These are phyloP conservation scores for Bolboschoenus planiculmis DNA, from an alignment of 176 grass and related monocot species.

Conservation along the genomic window DNA sequence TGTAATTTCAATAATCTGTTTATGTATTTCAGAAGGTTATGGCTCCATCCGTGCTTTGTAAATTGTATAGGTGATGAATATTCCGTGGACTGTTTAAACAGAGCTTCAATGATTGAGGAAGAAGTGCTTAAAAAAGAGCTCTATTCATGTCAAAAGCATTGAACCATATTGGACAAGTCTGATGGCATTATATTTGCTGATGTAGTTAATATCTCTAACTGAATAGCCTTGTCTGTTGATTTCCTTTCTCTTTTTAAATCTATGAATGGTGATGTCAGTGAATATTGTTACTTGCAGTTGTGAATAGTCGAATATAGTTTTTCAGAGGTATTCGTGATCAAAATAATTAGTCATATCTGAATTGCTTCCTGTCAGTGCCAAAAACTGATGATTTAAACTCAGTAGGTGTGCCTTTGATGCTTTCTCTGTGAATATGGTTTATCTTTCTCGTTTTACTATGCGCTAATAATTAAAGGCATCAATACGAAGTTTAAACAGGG, in stretches of 20 bases:
- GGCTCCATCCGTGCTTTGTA: not conserved
- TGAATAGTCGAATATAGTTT: not conserved
- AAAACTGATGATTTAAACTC: not conserved
- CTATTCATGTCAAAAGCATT: not conserved
- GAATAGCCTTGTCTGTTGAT: not conserved
- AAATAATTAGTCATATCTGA: not conserved
- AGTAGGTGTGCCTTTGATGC: not conserved
- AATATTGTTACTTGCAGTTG: not conserved
- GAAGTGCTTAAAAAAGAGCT: not conserved
- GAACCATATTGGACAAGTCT: not conserved
- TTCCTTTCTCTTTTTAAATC: not conserved
- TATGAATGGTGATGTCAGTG: not conserved
- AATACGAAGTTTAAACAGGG: not conserved
- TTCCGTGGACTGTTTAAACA: not conserved
- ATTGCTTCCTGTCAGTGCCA: not conserved
- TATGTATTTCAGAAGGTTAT: constrained; percentile 6
- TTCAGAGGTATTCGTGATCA: not conserved
- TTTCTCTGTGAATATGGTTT: not conserved
- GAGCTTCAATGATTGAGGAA: not conserved
- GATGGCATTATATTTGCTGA: not conserved
- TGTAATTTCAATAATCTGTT: not conserved
- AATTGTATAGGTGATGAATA: not conserved
- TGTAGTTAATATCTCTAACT: not conserved
- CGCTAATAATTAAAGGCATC: too few species aligned
- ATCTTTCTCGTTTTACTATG: too few species aligned